A percentile compares a stretch with the other conserved stretches of the same genome.
Conservation (phyloP, 176 grass and related monocot species). For the Juncus inflexus region DNA sequence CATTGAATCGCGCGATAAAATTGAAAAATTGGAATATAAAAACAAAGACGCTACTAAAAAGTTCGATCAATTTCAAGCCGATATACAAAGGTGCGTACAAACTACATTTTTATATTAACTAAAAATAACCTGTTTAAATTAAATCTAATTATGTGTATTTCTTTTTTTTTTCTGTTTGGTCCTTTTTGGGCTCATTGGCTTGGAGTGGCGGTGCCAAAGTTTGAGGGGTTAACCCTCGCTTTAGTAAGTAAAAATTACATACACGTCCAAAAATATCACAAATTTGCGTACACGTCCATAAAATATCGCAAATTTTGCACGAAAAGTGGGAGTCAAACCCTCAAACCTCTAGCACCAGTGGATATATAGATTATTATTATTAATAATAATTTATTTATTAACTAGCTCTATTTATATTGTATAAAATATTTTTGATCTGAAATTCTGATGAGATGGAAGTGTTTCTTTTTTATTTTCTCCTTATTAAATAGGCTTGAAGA, state of each 20-base stretch:
- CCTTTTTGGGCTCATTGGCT: conserved; percentile 8
- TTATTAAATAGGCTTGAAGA: conserved; percentile 30
- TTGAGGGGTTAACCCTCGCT: conserved; percentile 23
- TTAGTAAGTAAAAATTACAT: conserved; percentile 20
- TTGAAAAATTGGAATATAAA: conserved; percentile 18
- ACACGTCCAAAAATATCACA: conserved; percentile 17
- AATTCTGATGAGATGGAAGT: conserved; percentile 7
- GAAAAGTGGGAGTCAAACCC: conserved; percentile 17
- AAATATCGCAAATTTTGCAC: conserved; percentile 6
- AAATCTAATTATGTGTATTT: conserved; percentile 28
- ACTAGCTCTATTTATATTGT: background rate
- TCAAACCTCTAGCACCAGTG: conserved; percentile 23
- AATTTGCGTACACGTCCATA: conserved; percentile 9
- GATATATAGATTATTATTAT: background rate
- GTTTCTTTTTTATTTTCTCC: conserved; percentile 14
- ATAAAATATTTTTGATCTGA: background rate
- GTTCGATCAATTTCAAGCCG: conserved; percentile 14
- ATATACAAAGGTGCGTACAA: conserved; percentile 9
- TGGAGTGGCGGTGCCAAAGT: conserved; percentile 22
- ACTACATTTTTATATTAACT: background rate
- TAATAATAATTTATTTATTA: no score
- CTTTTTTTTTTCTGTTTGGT: background rate
- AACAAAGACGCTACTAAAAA: conserved; percentile 11
- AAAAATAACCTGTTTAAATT: background rate
- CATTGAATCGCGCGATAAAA: conserved; percentile 23